Conservation (phyloP, 2,329 filamentous ascomycete species). For the Phaeosphaeria sp. region DNA sequence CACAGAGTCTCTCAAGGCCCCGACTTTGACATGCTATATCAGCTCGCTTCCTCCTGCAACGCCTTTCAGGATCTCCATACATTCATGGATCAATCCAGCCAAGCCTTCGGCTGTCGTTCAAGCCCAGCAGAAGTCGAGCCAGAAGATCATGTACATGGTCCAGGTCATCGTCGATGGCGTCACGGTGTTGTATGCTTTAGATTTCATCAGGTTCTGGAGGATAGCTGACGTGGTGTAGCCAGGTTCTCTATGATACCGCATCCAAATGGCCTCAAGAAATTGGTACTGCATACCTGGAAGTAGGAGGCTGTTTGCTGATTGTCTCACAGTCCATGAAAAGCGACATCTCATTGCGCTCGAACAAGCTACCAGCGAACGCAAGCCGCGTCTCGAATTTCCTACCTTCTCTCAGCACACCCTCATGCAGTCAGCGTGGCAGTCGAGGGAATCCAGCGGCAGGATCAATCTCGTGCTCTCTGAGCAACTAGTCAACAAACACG, state of each 20-base stretch:
- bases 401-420: slow-evolving; percentile 73
- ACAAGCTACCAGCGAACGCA: slow-evolving; percentile 62
- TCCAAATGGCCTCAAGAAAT: slow-evolving; percentile 43
- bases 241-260: slow-evolving; percentile 32
- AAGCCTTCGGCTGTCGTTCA: slow-evolving; percentile 38
- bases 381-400: slow-evolving; percentile 69
- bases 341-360: slow-evolving; percentile 18
- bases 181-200: slow-evolving; percentile 35
- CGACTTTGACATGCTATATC: slow-evolving; percentile 42
- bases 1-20: slow-evolving; percentile 35
- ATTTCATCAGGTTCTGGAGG: not conserved
- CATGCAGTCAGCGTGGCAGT: slow-evolving; percentile 73
- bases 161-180: slow-evolving; percentile 39
- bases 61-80: slow-evolving; percentile 45
- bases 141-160: slow-evolving; percentile 35
- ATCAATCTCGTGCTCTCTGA: slow-evolving; percentile 76
- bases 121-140: slow-evolving; percentile 25
- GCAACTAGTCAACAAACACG: slow-evolving; percentile 64
- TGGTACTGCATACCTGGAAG: no score
- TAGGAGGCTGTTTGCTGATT: no score
- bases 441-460: slow-evolving; percentile 73
- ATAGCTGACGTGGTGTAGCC: slow-evolving; percentile 30
- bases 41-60: slow-evolving; percentile 29
- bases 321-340: slow-evolving; percentile 32
- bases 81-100: slow-evolving; percentile 37